Percentiles rank a stretch among this genome's conserved stretches.
Evolutionary conservation across 371 early-diverging fungal genomes (phyloP).

Genomic region (Capniomyces stellatus): DNA sequence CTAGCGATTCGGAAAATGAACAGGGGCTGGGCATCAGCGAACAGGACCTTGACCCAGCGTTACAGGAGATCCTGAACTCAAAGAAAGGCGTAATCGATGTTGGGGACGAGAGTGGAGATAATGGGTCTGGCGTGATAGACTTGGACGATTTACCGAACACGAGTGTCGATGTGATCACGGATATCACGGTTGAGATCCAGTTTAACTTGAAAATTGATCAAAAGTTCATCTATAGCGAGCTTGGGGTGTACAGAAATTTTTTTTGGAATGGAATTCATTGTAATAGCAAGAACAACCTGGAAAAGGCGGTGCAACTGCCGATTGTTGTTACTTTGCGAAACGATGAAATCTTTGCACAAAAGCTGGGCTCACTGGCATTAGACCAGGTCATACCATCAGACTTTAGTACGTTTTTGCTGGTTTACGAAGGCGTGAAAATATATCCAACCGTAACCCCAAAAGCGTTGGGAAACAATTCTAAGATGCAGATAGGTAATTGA

Average conservation of each 20-base stretch:
- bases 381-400: background rate
- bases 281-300: background rate
- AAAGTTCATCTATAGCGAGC: background rate
- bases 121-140: background rate
- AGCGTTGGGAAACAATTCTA: background rate
- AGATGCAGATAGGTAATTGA: background rate
- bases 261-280: background rate
- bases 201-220: background rate
- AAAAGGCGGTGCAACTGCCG: background rate
- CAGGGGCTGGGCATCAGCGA: background rate
- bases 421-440: background rate
- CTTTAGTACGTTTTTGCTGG: background rate
- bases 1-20: background rate
- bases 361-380: background rate
- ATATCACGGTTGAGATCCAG: background rate
- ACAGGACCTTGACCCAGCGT: background rate
- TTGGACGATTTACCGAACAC: no score
- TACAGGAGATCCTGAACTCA: background rate
- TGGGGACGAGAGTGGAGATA: background rate
- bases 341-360: background rate
- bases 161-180: background rate
- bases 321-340: background rate
- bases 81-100: background rate
- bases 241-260: background rate
- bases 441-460: conserved; percentile 5